Evolutionary conservation across 768 basidiomycete species (phyloP), one percentile per base, ranked within the genome.

Genomic region (Candolleomyces efflorescens): DNA sequence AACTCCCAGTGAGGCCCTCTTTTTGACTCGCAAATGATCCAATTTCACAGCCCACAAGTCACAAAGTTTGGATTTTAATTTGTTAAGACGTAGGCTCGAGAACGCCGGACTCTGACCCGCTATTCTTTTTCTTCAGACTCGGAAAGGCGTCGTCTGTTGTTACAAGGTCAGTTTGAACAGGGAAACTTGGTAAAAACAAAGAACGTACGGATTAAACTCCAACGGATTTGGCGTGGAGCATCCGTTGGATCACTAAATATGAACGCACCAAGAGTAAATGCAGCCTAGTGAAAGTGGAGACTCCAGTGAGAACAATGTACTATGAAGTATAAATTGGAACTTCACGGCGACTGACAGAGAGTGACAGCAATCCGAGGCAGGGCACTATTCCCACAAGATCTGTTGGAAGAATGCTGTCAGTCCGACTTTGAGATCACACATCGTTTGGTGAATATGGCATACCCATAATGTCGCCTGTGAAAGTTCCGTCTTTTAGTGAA

Each of bases 371-470:
- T 5, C 63, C 64, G 2, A 67, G 62, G 41, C 65, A 68, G 1
- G 64, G 67, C 3, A 65, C 44, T 48, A 66, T 60, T 10, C 64
- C 65, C 18, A 66, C 64, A 24, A 68, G 66, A 46, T 66, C 67
- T 63, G 32, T n/a, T n/a, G n/a, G n/a, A n/a, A n/a, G n/a, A n/a
- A n/a, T n/a, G n/a, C n/a, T n/a, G n/a, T n/a, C n/a, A n/a, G n/a
- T n/a, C n/a, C n/a, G n/a, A n/a, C n/a, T n/a, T n/a, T n/a, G n/a
- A n/a, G n/a, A n/a, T n/a, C n/a, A n/a, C n/a, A n/a, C n/a, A n/a
- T 20, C 1, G 18, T 43, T 43, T 6, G 3, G 41, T 17, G 9
- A 17, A 17, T 2, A 20, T 11, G 10, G 18, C 41, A 20, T 43
- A 59, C 63, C 65, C 3, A 66, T 47, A 44, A 63, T 53, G 50